Percentiles rank a stretch among this genome's conserved stretches.
These are phyloP conservation scores for Daldinia sp. DNA, from an alignment of 2,329 filamentous ascomycete genomes.

Conservation along the genomic window DNA sequence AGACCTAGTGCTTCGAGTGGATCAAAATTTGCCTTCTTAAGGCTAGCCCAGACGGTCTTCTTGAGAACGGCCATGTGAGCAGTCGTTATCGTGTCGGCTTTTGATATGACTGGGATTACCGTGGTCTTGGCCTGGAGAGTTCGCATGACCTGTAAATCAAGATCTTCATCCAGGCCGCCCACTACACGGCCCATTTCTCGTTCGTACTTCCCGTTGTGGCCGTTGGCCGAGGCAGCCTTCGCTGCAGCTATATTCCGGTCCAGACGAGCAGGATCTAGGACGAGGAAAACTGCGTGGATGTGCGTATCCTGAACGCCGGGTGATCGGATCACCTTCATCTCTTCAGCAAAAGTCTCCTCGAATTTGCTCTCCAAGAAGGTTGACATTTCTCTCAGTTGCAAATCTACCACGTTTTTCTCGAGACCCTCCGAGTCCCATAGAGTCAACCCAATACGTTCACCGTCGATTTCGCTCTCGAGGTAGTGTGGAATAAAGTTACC, in stretches of 20 bases:
- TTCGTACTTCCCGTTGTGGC: constrained; percentile 61
- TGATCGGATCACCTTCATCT: constrained; percentile 96
- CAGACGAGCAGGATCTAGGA: constrained; percentile 88
- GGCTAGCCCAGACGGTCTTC: constrained; percentile 87
- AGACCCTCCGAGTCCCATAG: constrained; percentile 97
- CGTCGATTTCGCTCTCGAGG: constrained; percentile 93
- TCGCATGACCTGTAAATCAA: constrained; percentile 91
- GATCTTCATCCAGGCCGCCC: constrained; percentile 84
- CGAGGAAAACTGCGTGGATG: constrained; percentile 93
- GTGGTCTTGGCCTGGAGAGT: constrained; percentile 93
- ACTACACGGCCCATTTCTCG: constrained; percentile 64
- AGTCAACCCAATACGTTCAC: constrained; percentile 90
- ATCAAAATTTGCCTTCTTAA: constrained; percentile 88
- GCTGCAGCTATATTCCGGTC: constrained; percentile 82
- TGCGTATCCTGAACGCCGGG: constrained; percentile 95
- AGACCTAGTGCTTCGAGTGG: constrained; percentile 88
- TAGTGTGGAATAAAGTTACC: constrained; percentile 89
- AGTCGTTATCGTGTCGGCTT: constrained; percentile 96
- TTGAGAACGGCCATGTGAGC: constrained; percentile 94
- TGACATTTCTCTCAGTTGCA: constrained; percentile 91
- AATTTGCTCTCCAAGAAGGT: constrained; percentile 97
- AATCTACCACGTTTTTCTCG: constrained; percentile 93
- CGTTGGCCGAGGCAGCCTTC: constrained; percentile 66
- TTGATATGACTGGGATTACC: constrained; percentile 94
- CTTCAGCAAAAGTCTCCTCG: constrained; percentile 95